Evolutionary conservation across 805 yeast species (phyloP), one percentile per base, ranked within the genome.

Genomic region (Myxozyma kluyveri): DNA sequence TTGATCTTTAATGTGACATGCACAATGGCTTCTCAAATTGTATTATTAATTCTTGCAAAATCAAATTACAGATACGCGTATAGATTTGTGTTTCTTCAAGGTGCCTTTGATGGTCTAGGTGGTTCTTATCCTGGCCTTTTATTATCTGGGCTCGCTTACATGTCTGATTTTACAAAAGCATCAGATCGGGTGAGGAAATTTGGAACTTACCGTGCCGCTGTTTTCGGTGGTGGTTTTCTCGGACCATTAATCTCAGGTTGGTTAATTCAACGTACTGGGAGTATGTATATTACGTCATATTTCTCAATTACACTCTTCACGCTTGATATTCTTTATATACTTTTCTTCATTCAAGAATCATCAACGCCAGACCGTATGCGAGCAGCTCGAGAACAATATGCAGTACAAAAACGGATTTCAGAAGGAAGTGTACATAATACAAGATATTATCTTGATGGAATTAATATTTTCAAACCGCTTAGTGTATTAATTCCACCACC

Each of bases 151-250:
- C 83, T 82, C 62, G 80, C 90, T 53, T 88, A 87, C 63, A 74
- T 86, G 17, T 73, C 88, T 3, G 96, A 88, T 69, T 80, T 86
- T 37, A 82, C 82, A 4, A 82, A 81, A 21, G 76, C 86, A 0
- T 73, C 72, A 27, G 73, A 77, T 46, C 71, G 95, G 55, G 63
- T 66, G 4, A 40, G 46, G 38, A 64, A 63, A 45, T 62, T 73
- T 54, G 62, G 62, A 9, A 35, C 54, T 10, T 27, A 63, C n/a
- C 64, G 65, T 19, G 62, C 65, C 6, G 39, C 50, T 35, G 18
- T 65, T 36, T 66, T 63, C 54, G 60, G 46, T 7, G 65, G 67
- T 2, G 45, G 62, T 27, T 66, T 67, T 1, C 7, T 61, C 24
- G 68, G 67, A 5, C 67, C 65, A 9, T 47, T 50, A 17, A 9